These are phyloP conservation scores for Pythium plurisporium DNA, from an alignment of 352 stramenopile genomes.

Conservation along the genomic window DNA sequence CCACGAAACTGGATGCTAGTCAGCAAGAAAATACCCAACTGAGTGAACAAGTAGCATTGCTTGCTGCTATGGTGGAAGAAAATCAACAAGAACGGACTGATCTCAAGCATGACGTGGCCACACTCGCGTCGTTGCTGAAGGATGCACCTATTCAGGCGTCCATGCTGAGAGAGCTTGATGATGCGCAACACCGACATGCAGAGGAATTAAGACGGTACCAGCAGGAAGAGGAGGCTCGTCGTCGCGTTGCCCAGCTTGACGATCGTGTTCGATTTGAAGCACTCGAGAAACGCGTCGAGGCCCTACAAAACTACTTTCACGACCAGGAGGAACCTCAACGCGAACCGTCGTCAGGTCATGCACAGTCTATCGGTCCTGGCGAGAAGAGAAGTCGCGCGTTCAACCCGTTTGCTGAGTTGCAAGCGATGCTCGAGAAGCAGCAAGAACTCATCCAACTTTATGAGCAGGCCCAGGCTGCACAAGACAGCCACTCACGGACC, in stretches of 20 bases:
- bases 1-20: background rate
- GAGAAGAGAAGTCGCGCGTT: background rate
- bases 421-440: conserved; percentile 9
- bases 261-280: background rate
- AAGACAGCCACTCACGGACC: conserved; percentile 4
- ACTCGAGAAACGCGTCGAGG: conserved; percentile 1
- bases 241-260: conserved; percentile 5
- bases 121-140: background rate
- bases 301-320: background rate
- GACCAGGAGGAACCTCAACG: background rate
- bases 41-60: background rate
- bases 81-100: background rate
- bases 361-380: background rate
- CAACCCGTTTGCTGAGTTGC: conserved; percentile 10
- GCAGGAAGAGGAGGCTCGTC: conserved; percentile 7
- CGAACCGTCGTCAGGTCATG: background rate
- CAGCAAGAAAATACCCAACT: background rate
- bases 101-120: conserved; percentile 1
- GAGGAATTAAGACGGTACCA: conserved; percentile 10
- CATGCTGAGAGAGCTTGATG: background rate
- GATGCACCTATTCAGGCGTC: background rate
- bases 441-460: conserved; percentile 10
- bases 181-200: conserved; percentile 1
- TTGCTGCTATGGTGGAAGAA: background rate
- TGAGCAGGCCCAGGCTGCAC: conserved; percentile 4